Percentiles rank a stretch among this genome's conserved stretches.
Conservation (phyloP, 208 protist genomes). For the Wallacemonas sp. region DNA sequence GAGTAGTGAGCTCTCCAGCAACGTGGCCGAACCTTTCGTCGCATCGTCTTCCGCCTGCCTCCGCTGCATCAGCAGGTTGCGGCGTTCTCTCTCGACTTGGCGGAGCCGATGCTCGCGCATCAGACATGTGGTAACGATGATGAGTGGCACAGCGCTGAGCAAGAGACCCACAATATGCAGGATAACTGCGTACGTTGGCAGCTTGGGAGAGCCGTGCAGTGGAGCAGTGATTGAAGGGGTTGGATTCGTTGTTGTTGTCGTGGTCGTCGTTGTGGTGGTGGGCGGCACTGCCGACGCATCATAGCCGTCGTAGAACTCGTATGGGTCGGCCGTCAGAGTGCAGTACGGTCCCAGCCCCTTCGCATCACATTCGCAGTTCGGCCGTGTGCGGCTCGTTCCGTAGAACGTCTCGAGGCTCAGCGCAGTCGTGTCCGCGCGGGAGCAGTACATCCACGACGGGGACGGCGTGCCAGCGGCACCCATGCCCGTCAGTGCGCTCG, state of each 20-base stretch:
- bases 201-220: neutral
- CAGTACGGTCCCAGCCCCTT: neutral
- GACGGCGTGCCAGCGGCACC: neutral
- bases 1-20: neutral
- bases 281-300: too few relatives aligned
- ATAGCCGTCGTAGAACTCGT: conserved; percentile 2
- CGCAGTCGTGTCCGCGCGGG: neutral
- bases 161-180: conserved; percentile 1
- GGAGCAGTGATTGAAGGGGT: neutral
- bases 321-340: neutral
- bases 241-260: neutral
- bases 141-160: neutral
- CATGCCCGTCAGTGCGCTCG: neutral
- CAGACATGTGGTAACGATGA: neutral
- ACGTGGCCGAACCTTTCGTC: neutral
- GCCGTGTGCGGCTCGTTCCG: neutral
- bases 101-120: neutral
- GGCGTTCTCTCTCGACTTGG: neutral
- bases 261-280: neutral
- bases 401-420: neutral
- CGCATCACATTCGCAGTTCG: neutral
- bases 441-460: neutral
- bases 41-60: neutral
- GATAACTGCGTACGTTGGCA: neutral
- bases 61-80: neutral